Percentiles rank a stretch among this genome's conserved stretches.
phyloP scores from a whole-genome alignment of 1,139 yeast species.

The Starmera stellimalicola region DNA sequence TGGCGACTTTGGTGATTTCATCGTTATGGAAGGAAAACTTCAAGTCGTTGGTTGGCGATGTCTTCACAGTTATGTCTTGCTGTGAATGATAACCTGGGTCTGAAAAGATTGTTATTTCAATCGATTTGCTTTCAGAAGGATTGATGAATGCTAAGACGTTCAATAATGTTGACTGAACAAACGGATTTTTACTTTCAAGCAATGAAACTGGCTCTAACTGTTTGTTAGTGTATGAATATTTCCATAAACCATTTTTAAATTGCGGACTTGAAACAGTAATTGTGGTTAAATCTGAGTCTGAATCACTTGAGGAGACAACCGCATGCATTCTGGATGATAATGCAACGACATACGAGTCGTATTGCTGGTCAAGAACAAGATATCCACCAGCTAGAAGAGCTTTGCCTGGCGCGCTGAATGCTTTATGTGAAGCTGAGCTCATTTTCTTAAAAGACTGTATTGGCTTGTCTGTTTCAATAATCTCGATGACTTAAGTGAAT shows the following conservation, averaged over 20 bases:
- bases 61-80: constrained; percentile 29
- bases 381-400: constrained; percentile 94
- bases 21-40: constrained; percentile 49
- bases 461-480: background rate
- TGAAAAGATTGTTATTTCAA: constrained; percentile 59
- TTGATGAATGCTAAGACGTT: constrained; percentile 45
- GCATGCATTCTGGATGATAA: constrained; percentile 89
- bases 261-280: constrained; percentile 68
- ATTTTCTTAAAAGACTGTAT: background rate
- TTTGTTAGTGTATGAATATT: constrained; percentile 28
- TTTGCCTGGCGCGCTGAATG: constrained; percentile 90
- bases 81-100: constrained; percentile 90
- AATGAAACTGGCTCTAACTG: constrained; percentile 2
- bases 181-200: constrained; percentile 54
- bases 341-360: constrained; percentile 76
- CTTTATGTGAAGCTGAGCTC: constrained; percentile 6
- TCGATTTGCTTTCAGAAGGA: constrained; percentile 23
- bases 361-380: constrained; percentile 70
- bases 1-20: constrained; percentile 66
- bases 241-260: constrained; percentile 65
- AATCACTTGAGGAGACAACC: constrained; percentile 27
- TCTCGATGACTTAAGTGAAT: background rate
- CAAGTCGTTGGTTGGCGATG: constrained; percentile 24
- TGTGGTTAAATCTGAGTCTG: constrained; percentile 12
- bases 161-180: constrained; percentile 53